Conservation (phyloP, 1,139 yeast species). For the Suhomyces choctaworum region DNA sequence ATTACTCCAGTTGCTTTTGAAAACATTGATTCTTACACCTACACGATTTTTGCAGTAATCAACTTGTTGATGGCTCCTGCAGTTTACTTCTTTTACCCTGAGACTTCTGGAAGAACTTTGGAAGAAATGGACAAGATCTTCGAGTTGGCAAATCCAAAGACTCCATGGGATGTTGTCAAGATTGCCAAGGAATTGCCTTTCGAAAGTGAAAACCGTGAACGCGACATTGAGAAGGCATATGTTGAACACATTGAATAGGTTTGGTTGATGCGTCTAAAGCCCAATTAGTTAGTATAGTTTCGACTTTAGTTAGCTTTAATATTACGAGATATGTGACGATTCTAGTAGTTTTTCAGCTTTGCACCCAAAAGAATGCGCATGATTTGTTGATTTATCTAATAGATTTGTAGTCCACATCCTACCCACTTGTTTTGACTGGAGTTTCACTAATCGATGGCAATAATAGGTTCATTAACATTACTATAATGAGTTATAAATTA, state of each 20-base stretch:
- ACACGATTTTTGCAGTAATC: slow-evolving; percentile 35
- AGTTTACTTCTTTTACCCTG: slow-evolving; percentile 57
- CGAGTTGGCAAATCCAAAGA: slow-evolving; percentile 33
- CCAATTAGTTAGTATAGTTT: too few relatives aligned
- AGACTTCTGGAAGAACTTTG: slow-evolving; percentile 57
- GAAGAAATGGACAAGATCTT: slow-evolving; percentile 65
- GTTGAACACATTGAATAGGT: slow-evolving; percentile 4
- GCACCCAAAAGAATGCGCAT: too few relatives aligned
- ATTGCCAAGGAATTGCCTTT: slow-evolving; percentile 38
- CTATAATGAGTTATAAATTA: not conserved
- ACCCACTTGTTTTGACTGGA: too few relatives aligned
- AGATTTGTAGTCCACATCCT: too few relatives aligned
- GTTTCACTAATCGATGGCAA: too few relatives aligned
- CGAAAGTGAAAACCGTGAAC: slow-evolving; percentile 23
- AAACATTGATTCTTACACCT: slow-evolving; percentile 34
- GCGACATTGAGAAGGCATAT: slow-evolving; percentile 8
- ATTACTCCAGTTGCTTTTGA: slow-evolving; percentile 36
- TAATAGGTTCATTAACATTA: too few relatives aligned
- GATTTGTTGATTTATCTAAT: too few relatives aligned
- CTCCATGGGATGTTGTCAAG: slow-evolving; percentile 41
- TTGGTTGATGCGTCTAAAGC: too few relatives aligned
- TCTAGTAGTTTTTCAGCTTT: too few relatives aligned
- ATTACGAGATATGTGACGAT: too few relatives aligned
- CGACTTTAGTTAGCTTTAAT: too few relatives aligned
- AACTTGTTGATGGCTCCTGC: slow-evolving; percentile 54